Evolutionary conservation across 345 rosid species (phyloP).

Genomic region (Murraya paniculata): DNA sequence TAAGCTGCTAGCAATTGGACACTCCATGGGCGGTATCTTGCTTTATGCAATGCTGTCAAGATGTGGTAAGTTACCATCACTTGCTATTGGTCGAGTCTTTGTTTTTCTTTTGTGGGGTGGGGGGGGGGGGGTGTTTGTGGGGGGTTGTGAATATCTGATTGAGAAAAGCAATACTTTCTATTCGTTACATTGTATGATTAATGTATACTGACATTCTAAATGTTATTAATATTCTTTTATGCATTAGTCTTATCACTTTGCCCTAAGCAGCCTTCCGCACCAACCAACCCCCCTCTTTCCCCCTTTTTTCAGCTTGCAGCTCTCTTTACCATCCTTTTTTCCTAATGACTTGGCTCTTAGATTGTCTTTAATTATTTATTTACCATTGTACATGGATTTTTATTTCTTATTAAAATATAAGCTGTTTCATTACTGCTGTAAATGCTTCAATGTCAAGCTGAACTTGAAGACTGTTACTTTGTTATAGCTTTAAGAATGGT

Average conservation of each 20-base stretch:
- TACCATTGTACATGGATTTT: not conserved
- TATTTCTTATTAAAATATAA: not conserved
- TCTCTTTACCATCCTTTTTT: not conserved
- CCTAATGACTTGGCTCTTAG: not conserved
- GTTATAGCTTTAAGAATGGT: not conserved
- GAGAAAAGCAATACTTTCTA: not conserved
- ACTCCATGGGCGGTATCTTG: constrained; percentile 85
- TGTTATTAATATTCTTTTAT: not conserved
- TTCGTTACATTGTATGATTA: not conserved
- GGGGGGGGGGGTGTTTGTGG: too few species aligned
- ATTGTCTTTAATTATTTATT: not conserved
- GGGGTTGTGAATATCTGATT: too few species aligned
- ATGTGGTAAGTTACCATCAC: constrained; percentile 43
- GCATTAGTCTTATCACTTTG: not conserved
- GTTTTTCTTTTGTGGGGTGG: too few species aligned
- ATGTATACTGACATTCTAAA: not conserved
- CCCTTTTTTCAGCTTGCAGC: not conserved
- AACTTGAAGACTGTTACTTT: not conserved
- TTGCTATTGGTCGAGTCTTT: too few species aligned
- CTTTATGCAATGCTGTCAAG: constrained; percentile 63
- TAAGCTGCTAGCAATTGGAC: constrained; percentile 67
- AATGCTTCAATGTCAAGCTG: not conserved
- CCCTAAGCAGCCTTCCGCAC: not conserved
- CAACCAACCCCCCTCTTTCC: too few species aligned
- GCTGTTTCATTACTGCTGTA: not conserved